phyloP scores from a whole-genome alignment of 2,329 filamentous ascomycete genomes.

The Cercospora sp. region DNA sequence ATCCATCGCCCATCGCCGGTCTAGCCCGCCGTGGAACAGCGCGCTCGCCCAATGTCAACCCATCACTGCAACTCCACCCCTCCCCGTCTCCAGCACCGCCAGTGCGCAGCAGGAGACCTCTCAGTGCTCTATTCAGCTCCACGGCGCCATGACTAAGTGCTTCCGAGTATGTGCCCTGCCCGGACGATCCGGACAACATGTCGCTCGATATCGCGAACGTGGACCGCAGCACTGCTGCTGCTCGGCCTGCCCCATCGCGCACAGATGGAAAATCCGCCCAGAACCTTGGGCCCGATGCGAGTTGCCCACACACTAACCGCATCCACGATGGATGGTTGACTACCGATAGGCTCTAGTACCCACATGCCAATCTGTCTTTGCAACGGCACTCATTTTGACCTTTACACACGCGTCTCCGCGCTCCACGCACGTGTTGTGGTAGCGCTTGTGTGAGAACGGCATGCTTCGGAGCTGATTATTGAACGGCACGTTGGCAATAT shows the following conservation, averaged over 20 bases:
- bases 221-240: neutral
- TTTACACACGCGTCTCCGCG: constrained; percentile 1
- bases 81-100: neutral
- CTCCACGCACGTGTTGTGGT: constrained; percentile 16
- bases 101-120: neutral
- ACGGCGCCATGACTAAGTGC: neutral
- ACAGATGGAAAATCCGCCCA: neutral
- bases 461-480: neutral
- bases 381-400: constrained; percentile 7
- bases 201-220: neutral
- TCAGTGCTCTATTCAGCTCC: neutral
- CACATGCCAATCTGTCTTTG: constrained; percentile 14
- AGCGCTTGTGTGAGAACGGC: neutral
- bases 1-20: neutral
- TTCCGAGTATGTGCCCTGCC: neutral
- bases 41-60: constrained; percentile 4
- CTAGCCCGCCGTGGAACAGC: neutral
- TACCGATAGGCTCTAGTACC: constrained; percentile 19
- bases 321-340: constrained; percentile 1
- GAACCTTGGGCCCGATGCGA: constrained; percentile 9
- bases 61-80: neutral
- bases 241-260: neutral
- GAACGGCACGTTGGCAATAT: neutral
- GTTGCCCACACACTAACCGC: constrained; percentile 2
- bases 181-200: neutral